A percentile compares a stretch with the other conserved stretches of the same genome.
phyloP scores from a whole-genome alignment of 371 early-diverging fungal species.

The Saksenaea vasiformis region DNA sequence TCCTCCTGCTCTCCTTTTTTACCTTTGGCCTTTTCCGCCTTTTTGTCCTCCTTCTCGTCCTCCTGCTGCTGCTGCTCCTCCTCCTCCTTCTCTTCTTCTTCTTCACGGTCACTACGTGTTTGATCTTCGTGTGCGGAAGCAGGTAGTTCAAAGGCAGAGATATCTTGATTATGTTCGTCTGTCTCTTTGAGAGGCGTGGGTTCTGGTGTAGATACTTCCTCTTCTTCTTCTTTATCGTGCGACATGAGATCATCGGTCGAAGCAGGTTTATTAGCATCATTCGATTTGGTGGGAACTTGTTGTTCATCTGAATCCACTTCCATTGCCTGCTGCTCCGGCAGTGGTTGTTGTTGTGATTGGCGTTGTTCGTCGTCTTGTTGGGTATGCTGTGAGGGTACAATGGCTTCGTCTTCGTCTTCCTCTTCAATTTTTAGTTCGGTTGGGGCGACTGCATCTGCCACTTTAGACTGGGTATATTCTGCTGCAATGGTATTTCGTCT shows the following conservation, averaged over 20 bases:
- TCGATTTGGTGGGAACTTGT: background rate
- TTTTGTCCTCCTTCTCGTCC: background rate
- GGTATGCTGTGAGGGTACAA: conserved; percentile 6
- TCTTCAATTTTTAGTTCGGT: background rate
- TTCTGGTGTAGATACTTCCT: background rate
- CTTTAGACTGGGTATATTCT: conserved; percentile 7
- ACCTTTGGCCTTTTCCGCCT: background rate
- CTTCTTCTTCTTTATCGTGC: conserved; percentile 11
- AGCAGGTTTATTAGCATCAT: background rate
- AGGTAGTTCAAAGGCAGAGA: conserved; percentile 13
- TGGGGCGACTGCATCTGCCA: background rate
- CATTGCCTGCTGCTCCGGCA: conserved; percentile 9
- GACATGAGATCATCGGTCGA: background rate
- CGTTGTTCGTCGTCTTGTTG: conserved; percentile 1
- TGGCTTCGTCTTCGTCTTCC: background rate
- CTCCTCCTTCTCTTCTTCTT: too few species aligned
- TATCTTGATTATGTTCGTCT: conserved; percentile 7
- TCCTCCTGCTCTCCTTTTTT: background rate
- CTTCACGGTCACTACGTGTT: too few species aligned
- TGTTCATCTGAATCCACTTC: conserved; percentile 5
- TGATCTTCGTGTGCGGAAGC: background rate
- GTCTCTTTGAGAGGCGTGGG: background rate
- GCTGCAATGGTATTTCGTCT: conserved; percentile 23
- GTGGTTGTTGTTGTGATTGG: background rate
- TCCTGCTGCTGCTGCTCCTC: background rate